Percentiles rank a stretch among this genome's conserved stretches.
phyloP scores from a whole-genome alignment of 169 alveolate genomes.

The Cryptosporidium canis region DNA sequence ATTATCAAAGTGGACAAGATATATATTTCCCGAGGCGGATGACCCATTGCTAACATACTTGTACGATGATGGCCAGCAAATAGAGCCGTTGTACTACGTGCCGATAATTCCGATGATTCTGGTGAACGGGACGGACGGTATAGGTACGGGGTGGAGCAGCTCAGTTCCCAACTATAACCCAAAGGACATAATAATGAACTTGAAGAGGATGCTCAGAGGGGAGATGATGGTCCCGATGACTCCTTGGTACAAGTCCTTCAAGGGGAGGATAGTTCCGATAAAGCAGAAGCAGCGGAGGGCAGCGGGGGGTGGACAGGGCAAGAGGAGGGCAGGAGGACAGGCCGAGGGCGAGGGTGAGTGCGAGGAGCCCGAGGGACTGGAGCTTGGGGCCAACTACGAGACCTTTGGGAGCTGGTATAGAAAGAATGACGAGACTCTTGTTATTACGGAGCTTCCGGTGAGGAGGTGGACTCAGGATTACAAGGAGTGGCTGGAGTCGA shows the following conservation, averaged over 20 bases:
- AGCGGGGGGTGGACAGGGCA: neutral
- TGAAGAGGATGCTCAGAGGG: slow-evolving; percentile 88
- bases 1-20: slow-evolving; percentile 88
- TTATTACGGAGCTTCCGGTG: slow-evolving; percentile 96
- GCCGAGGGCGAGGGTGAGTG: slow-evolving; percentile 1
- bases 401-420: slow-evolving; percentile 81
- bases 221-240: slow-evolving; percentile 89
- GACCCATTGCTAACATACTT: slow-evolving; percentile 91
- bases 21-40: slow-evolving; percentile 91
- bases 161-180: slow-evolving; percentile 97
- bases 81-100: slow-evolving; percentile 98
- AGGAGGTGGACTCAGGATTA: slow-evolving; percentile 96
- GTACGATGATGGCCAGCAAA: slow-evolving; percentile 97
- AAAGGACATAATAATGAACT: slow-evolving; percentile 92
- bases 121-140: slow-evolving; percentile 99
- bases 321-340: slow-evolving; percentile 4
- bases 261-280: slow-evolving; percentile 90
- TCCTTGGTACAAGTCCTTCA: slow-evolving; percentile 98
- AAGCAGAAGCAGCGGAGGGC: slow-evolving; percentile 14
- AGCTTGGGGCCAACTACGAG: slow-evolving; percentile 74
- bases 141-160: slow-evolving; percentile 97
- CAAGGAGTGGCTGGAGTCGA: slow-evolving; percentile 90
- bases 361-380: slow-evolving; percentile 29
- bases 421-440: slow-evolving; percentile 80
- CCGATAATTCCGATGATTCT: slow-evolving; percentile 98